A percentile compares a stretch with the other conserved stretches of the same genome.
phyloP scores from a whole-genome alignment of 345 rosid species.

The Gossypium rotundifolium region DNA sequence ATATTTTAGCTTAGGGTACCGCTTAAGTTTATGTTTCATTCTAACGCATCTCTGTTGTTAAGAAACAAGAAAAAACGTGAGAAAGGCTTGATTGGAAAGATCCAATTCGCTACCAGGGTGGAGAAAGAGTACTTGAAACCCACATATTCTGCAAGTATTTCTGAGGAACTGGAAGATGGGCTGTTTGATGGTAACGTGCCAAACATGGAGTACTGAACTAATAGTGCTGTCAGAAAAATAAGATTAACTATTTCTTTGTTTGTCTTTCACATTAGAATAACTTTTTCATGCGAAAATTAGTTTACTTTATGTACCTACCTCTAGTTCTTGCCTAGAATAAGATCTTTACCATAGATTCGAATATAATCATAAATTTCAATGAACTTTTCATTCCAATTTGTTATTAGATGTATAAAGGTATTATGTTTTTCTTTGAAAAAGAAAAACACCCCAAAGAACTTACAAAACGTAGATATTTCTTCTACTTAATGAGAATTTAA shows the following conservation, averaged over 20 bases:
- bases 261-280: too few species aligned
- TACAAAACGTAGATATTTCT: not conserved
- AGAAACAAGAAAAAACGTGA: conserved; percentile 62
- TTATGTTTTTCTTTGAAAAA: not conserved
- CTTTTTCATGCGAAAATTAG: too few species aligned
- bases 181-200: conserved; percentile 72
- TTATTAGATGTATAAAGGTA: not conserved
- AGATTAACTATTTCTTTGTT: not conserved
- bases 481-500: conserved; percentile 1
- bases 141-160: conserved; percentile 71
- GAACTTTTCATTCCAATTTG: not conserved
- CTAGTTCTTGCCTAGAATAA: too few species aligned
- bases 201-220: not conserved
- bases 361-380: not conserved
- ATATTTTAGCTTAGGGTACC: not conserved
- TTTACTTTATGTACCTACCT: too few species aligned
- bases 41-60: conserved; percentile 11
- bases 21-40: not conserved
- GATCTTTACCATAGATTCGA: not conserved
- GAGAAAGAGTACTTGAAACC: conserved; percentile 93
- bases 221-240: not conserved
- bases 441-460: not conserved
- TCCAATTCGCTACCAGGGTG: conserved; percentile 63
- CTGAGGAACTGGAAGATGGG: conserved; percentile 87
- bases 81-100: conserved; percentile 47